Evolutionary conservation across 208 protist species (phyloP).

Genomic region (Acanthamoeba lugdunensis): DNA sequence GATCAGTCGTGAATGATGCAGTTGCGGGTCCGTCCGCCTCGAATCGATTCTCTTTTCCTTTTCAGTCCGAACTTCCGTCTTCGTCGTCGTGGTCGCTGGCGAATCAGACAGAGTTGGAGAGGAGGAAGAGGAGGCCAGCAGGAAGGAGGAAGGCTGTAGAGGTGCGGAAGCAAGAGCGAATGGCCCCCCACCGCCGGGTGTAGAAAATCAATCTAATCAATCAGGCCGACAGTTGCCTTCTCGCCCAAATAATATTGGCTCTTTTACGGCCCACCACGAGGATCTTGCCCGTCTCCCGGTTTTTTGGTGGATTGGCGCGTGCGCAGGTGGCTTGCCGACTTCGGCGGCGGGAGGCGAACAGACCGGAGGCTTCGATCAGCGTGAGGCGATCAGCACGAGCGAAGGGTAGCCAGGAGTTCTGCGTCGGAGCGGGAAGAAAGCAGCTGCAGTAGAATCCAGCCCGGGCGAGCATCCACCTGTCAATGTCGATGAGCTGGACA

Average conservation of each 20-base stretch:
- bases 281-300: too few relatives aligned
- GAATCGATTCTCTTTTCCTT: background rate
- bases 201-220: too few relatives aligned
- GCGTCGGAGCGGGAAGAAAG: background rate
- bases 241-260: background rate
- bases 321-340: too few relatives aligned
- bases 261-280: background rate
- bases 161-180: background rate
- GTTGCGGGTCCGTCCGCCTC: background rate
- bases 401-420: background rate
- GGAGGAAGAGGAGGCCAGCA: background rate
- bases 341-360: too few relatives aligned
- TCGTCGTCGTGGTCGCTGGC: background rate
- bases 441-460: background rate
- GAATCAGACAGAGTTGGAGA: background rate
- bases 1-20: background rate
- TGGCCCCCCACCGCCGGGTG: background rate
- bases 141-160: too few relatives aligned
- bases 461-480: slow-evolving; percentile 36
- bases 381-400: background rate
- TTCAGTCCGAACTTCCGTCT: background rate
- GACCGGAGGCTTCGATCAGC: too few relatives aligned
- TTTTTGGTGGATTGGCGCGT: too few relatives aligned
- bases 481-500: background rate
- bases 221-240: background rate